These are phyloP conservation scores for Komagataella pastoris DNA, from an alignment of 805 yeast species.

Conservation along the genomic window DNA sequence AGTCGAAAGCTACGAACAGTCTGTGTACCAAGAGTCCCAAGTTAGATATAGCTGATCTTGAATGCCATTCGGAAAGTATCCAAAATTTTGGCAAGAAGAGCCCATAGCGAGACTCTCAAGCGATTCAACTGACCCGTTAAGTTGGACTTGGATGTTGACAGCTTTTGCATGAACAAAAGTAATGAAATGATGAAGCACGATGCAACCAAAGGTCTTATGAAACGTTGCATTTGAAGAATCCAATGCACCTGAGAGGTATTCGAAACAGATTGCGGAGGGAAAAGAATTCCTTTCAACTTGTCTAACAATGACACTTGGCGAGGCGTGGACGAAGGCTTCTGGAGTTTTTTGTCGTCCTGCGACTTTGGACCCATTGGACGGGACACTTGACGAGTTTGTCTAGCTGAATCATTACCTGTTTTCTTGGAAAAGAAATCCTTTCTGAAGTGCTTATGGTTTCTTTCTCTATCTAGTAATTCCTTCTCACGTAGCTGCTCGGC, in stretches of 20 bases:
- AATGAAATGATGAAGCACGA: not conserved
- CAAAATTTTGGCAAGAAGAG: not conserved
- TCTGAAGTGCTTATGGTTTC: not conserved
- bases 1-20: too few relatives aligned
- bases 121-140: not conserved
- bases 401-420: not conserved
- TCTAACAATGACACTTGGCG: not conserved
- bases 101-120: not conserved
- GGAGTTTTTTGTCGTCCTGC: not conserved
- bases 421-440: not conserved
- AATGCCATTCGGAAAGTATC: not conserved
- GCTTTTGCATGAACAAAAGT: not conserved
- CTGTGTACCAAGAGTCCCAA: not conserved
- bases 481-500: not conserved
- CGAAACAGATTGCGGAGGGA: not conserved
- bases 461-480: not conserved
- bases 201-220: not conserved
- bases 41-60: not conserved
- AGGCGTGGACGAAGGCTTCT: not conserved
- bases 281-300: not conserved
- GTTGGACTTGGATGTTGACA: not conserved
- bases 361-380: not conserved
- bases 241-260: not conserved
- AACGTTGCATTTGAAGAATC: not conserved
- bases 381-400: not conserved